phyloP scores from a whole-genome alignment of 352 stramenopile genomes.

The Blastocystis sp. region DNA sequence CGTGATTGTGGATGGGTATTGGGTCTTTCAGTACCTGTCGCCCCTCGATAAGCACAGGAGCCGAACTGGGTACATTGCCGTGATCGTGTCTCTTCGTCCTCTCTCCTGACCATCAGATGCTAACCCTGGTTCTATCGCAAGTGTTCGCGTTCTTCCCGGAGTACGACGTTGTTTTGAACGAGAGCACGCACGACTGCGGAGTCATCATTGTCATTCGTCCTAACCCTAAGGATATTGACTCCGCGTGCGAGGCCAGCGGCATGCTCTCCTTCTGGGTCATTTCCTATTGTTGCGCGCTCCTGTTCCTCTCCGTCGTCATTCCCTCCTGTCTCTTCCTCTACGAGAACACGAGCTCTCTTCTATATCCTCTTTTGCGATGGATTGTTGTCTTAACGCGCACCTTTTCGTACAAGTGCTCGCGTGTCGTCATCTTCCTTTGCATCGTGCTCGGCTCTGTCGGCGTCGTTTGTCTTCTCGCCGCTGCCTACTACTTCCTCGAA shows the following conservation, averaged over 20 bases:
- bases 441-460: background rate
- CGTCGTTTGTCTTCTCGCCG: background rate
- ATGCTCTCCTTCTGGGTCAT: background rate
- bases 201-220: background rate
- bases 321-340: conserved; percentile 3
- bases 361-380: background rate
- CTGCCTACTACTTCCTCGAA: conserved; percentile 17
- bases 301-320: background rate
- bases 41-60: background rate
- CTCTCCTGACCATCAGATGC: background rate
- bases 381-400: background rate
- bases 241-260: background rate
- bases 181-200: background rate
- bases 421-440: background rate
- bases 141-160: background rate
- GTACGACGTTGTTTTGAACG: background rate
- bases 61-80: background rate
- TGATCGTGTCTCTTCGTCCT: background rate
- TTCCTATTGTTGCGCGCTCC: background rate
- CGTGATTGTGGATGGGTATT: background rate
- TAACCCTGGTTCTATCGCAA: background rate
- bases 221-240: background rate
- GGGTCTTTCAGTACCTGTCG: background rate
- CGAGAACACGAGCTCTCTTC: background rate
- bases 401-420: background rate